Base-by-base conservation (phyloP, 768 basidiomycete species). In the Trametes villosa region DNA sequence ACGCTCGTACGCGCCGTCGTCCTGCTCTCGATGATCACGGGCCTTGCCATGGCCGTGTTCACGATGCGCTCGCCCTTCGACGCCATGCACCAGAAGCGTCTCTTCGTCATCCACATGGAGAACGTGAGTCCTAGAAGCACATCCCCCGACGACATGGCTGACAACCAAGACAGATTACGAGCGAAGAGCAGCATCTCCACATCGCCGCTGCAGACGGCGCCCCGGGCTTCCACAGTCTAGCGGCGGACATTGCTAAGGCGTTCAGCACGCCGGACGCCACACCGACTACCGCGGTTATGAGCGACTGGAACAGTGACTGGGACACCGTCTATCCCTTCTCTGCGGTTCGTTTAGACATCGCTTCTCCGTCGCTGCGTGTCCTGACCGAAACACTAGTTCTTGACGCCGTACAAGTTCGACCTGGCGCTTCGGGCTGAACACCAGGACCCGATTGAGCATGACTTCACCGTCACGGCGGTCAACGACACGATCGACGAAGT, bases 251-350 rank as follows among this genome's bases (percentile, higher is more conserved):
- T 6, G 85, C 86, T 1, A 65, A 72, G 20, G 72, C 81, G 53
- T 91, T 95, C 68, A 85, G 85, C n/a, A 72, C 69, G 2, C 68
- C 74, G 9, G 79, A 75, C 13, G 65, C 69, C 18, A 71, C 70
- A 26, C 77, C 85, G 0, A 71, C 72, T 2, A 76, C 80, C 0
- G 80, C 89, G 8, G 70, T 78, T 3, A 88, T 94, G 83, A 81
- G 91, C 60, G 86, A 91, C 58, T 81, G 87, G 69, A 95, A 94
- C 65, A 75, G 84, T 17, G 93, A 97, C 67, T 98, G 95, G 94
- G 93, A 96, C 72, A 77, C 86, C 1, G 69, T 96, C 38, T 93
- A 89, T 71, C 91, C 91, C 15, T 91, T 92, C 73, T 89, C 89
- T 3, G 77, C 86, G 42, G 92, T 91, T 66, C 34, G 85, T 46